Evolutionary conservation across 306 rosid species (phyloP).

Genomic region (Casuarina glauca): DNA sequence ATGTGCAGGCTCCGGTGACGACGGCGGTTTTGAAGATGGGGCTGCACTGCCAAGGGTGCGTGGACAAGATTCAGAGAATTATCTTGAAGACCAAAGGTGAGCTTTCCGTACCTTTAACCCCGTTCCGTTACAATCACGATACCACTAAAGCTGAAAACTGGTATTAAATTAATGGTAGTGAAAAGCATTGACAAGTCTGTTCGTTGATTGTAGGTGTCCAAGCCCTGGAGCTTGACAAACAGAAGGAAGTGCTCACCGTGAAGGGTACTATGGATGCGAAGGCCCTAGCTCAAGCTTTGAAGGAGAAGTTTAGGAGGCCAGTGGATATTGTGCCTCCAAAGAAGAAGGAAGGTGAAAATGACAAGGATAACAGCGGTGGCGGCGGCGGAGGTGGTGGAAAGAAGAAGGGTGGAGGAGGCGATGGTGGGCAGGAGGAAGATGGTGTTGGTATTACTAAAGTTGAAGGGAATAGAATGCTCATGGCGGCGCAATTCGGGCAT

Average conservation of each 20-base stretch:
- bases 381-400: conserved; percentile 34
- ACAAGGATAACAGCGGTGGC: conserved; percentile 13
- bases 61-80: conserved; percentile 39
- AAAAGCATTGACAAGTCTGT: not conserved
- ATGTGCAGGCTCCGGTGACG: conserved; percentile 53
- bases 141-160: too few species aligned
- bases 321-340: conserved; percentile 62
- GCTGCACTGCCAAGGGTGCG: conserved; percentile 71
- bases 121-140: not conserved
- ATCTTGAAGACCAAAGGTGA: conserved; percentile 57
- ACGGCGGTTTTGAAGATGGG: conserved; percentile 62
- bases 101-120: too few species aligned
- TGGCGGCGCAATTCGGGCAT: conserved; percentile 11
- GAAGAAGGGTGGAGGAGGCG: conserved; percentile 28
- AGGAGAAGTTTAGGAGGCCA: conserved; percentile 47
- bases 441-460: conserved; percentile 13
- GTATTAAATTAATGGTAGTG: not conserved
- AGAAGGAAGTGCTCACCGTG: conserved; percentile 57
- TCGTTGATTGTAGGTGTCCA: conserved; percentile 40
- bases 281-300: conserved; percentile 41
- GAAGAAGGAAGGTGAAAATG: conserved; percentile 46
- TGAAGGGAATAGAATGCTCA: not conserved
- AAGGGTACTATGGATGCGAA: conserved; percentile 69
- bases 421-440: conserved; percentile 30
- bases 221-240: conserved; percentile 47